phyloP scores from a whole-genome alignment of 1,284 basidiomycete species.

The Bondarzewia mesenterica region DNA sequence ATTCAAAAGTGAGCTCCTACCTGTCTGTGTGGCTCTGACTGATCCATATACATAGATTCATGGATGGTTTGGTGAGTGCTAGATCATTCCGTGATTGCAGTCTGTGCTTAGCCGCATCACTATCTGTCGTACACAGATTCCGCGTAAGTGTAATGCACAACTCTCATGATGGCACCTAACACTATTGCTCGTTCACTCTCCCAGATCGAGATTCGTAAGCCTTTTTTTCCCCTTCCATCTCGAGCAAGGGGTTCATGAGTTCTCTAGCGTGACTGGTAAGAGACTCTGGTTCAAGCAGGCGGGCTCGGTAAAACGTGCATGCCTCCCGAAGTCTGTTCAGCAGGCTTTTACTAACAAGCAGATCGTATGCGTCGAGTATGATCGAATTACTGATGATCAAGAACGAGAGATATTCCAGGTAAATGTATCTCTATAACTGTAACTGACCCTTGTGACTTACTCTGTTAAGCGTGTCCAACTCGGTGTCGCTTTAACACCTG shows the following conservation, averaged over 20 bases:
- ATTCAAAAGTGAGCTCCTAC: slow-evolving; percentile 42
- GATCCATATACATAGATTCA: slow-evolving; percentile 37
- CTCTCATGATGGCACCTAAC: neutral
- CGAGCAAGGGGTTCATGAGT: neutral
- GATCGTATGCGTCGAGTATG: slow-evolving; percentile 66
- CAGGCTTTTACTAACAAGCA: slow-evolving; percentile 57
- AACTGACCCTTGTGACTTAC: neutral
- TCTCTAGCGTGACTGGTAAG: slow-evolving; percentile 19
- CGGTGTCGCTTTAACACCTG: slow-evolving; percentile 34
- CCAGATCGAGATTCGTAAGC: slow-evolving; percentile 54
- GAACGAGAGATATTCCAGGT: slow-evolving; percentile 75
- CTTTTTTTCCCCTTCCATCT: neutral
- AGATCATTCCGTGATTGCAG: neutral
- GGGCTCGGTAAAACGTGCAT: slow-evolving; percentile 17
- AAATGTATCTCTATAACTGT: slow-evolving; percentile 5
- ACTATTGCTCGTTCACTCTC: neutral
- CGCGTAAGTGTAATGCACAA: slow-evolving; percentile 15
- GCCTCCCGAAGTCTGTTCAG: slow-evolving; percentile 42
- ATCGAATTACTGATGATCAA: slow-evolving; percentile 46
- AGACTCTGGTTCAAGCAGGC: slow-evolving; percentile 46
- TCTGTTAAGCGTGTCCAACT: slow-evolving; percentile 34
- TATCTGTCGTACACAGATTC: slow-evolving; percentile 15
- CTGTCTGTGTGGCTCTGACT: neutral
- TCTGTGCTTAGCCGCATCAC: neutral
- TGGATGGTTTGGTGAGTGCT: slow-evolving; percentile 57